Percentiles rank a stretch among this genome's conserved stretches.
These are phyloP conservation scores for Brasilioporus rufonigricans DNA, from an alignment of 768 basidiomycete species.

Conservation along the genomic window DNA sequence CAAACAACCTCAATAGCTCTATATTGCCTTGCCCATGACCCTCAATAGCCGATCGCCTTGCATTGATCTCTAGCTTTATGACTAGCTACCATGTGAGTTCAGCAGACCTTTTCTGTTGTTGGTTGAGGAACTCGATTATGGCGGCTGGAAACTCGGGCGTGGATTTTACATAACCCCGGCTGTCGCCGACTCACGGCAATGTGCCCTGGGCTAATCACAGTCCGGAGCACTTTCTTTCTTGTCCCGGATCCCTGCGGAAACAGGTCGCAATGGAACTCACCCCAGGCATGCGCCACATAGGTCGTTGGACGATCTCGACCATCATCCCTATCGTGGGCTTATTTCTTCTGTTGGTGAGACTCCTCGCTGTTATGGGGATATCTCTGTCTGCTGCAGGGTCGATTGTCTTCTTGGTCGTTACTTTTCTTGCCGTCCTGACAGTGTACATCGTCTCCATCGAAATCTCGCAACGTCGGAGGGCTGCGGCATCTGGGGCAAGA, in stretches of 20 bases:
- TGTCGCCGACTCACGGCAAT: too few species aligned
- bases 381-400: slow-evolving; percentile 5
- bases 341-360: slow-evolving; percentile 10
- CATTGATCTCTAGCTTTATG: not conserved
- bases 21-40: not conserved
- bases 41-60: not conserved
- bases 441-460: slow-evolving; percentile 1
- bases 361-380: slow-evolving; percentile 10
- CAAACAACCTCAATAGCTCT: not conserved
- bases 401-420: slow-evolving; percentile 3
- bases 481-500: slow-evolving; percentile 26
- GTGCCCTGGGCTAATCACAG: too few species aligned
- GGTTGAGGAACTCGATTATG: too few species aligned
- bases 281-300: slow-evolving; percentile 25
- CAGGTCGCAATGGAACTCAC: slow-evolving; percentile 12
- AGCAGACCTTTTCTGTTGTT: too few species aligned
- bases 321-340: slow-evolving; percentile 13
- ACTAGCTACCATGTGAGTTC: too few species aligned
- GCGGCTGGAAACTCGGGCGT: too few species aligned
- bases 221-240: not conserved
- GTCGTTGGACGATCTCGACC: slow-evolving; percentile 12
- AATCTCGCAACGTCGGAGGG: slow-evolving; percentile 14
- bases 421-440: slow-evolving; percentile 1
- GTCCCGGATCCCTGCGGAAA: not conserved
- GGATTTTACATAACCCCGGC: too few species aligned